Conservation (phyloP, 306 rosid genomes). For the Cicer bijugum region DNA sequence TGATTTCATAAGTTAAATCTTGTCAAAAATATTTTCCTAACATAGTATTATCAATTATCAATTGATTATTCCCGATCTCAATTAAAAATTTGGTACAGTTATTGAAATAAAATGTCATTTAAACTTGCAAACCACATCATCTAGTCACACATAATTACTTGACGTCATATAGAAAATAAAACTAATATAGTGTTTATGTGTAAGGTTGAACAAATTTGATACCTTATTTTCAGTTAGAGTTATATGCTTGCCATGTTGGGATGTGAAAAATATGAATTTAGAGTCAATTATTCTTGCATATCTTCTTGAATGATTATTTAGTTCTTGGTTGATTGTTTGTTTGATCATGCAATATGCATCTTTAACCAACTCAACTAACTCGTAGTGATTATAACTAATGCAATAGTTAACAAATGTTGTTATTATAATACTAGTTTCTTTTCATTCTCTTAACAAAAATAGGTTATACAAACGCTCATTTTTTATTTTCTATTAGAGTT, state of each 20-base stretch:
- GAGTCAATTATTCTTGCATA: too few relatives aligned
- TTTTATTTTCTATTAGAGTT: too few relatives aligned
- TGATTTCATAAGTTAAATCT: conserved; percentile 2
- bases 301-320: too few relatives aligned
- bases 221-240: conserved; percentile 96
- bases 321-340: too few relatives aligned
- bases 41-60: not conserved
- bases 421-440: too few relatives aligned
- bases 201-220: conserved; percentile 4
- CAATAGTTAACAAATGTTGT: too few relatives aligned
- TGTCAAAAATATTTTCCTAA: not conserved
- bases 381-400: too few relatives aligned
- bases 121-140: conserved; percentile 12
- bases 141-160: conserved; percentile 14
- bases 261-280: conserved; percentile 25
- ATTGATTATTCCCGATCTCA: conserved; percentile 1
- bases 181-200: not conserved
- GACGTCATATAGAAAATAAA: not conserved
- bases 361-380: too few relatives aligned
- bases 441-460: too few relatives aligned
- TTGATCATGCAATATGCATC: too few relatives aligned
- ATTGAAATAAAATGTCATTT: conserved; percentile 9
- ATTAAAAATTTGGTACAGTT: not conserved
- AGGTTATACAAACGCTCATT: too few relatives aligned
- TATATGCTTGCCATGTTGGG: conserved; percentile 89